Base-by-base conservation (phyloP, 352 stramenopile genomes). In the Globisporangium orthogonon region DNA sequence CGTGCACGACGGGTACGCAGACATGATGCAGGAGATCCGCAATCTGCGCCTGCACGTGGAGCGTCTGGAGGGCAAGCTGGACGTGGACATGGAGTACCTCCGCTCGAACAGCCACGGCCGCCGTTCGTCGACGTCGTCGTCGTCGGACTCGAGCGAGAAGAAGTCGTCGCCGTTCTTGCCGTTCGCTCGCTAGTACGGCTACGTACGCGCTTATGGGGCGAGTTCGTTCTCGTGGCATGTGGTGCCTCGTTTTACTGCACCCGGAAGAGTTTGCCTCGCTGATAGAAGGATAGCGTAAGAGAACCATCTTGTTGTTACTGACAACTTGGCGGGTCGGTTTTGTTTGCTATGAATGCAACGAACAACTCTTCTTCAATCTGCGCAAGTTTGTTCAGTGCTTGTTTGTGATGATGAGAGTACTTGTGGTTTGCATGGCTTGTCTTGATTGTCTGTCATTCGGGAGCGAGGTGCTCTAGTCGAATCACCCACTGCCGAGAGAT, bases 31-130 rank as follows among this genome's bases (percentile, higher is more conserved):
- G 52, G 80, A 90, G 50, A 73, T 90, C 15, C 80, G 72, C 48
- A 86, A 73, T 35, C 53, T 87, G 46, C 77, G 75, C 14, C 61
- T 70, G 40, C 76, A 87, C 56, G 67, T 87, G 23, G 68, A 88
- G 56, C 70, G 73, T 23, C 68, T 90, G 5, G 80, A 88, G 61
- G 72, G 60, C 18, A 85, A 86, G 50, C 69, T 79, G 45, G 73
- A 83, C 29, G 61, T 75, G 1, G 69, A 81, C 43, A 71, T 80
- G 52, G 62, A 78, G 54, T 63, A 78, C 60, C 60, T 78, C 2
- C 70, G 70, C 39, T 51, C 58, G 6, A 58, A 75, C 47, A 70
- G 62, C 17, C 70, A 83, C 54, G 54, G 66, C 6, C 69, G 69
- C 46, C 82, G 65, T 48, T 86, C 78, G 23, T 49, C 44, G 44